Percentiles rank a stretch among this genome's conserved stretches.
phyloP scores from a whole-genome alignment of 2,329 filamentous ascomycete species.

The Ceratocystis cubensis region DNA sequence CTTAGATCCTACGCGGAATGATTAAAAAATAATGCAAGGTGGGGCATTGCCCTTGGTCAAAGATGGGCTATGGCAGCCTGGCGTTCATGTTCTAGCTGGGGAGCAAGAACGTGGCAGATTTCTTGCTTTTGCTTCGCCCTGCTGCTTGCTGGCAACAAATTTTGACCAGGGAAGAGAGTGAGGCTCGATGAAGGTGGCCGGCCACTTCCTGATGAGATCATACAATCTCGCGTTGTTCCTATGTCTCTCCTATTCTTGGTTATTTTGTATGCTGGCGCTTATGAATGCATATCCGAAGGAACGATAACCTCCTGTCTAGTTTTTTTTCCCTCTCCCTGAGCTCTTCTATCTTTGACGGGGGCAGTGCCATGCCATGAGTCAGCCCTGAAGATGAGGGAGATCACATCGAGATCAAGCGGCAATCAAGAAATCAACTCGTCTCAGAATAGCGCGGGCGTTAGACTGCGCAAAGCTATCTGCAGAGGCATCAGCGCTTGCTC shows the following conservation, averaged over 20 bases:
- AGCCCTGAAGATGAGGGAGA: background rate
- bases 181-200: too few species aligned
- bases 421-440: background rate
- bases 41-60: background rate
- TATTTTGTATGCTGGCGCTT: background rate
- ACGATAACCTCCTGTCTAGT: background rate
- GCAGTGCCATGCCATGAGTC: background rate
- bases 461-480: background rate
- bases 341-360: background rate
- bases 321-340: background rate
- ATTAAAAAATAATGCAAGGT: background rate
- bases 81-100: background rate
- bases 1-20: background rate
- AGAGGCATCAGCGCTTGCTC: background rate
- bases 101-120: too few species aligned
- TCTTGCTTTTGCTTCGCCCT: too few species aligned
- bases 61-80: background rate
- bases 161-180: too few species aligned
- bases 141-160: too few species aligned
- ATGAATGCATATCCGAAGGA: background rate
- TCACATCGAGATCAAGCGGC: background rate
- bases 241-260: background rate
- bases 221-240: background rate
- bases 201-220: background rate
- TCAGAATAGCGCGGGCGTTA: too few species aligned